Base-by-base conservation (phyloP, 345 rosid genomes). In the Populus davidiana region DNA sequence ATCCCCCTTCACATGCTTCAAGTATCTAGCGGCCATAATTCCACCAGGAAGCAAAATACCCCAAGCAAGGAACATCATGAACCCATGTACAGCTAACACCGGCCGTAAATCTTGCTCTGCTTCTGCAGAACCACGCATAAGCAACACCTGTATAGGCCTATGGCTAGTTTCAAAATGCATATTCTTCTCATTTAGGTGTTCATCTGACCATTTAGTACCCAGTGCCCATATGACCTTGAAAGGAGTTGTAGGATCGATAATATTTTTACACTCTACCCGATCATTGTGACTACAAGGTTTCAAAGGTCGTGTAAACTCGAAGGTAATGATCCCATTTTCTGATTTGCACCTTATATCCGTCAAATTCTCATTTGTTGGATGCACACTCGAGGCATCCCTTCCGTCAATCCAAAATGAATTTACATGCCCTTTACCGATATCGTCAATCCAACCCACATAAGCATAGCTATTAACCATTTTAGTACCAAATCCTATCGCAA, bases 41-140 rank as follows among this genome's bases (percentile, higher is more conserved):
- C 99, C 98, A 3, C 96, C 93, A 21, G 99, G 98, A 74, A 96
- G 91, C 83, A 96, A 80, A 86, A 96, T 92, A 52, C 98, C 99
- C 98, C 98, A 96, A 70, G 98, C 96, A 18, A 96, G 99, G 85
- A 96, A 96, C 99, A 96, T 93, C 99, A 96, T 93, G 86, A 93
- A 96, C 56, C 99, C 98, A n/a, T 96, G 99, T 56, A 93, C 98
- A 1, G 98, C 96, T 67, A 92, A 83, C 17, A 96, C 98, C 0
- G 98, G 98, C 44, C 89, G 86, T 76, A 96, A 83, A 89, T 91
- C 99, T 84, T 96, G 96, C 81, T 93, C 97, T 0, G 97, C 97
- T 79, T 96, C 98, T 29, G 96, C 92, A 61, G 97, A 93, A 62
- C 98, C 99, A 44, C 90, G 89, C 73, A 92, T 70, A 50, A 96